These are phyloP conservation scores for Wickerhamiella siamensis DNA, from an alignment of 805 yeast species.

Conservation along the genomic window DNA sequence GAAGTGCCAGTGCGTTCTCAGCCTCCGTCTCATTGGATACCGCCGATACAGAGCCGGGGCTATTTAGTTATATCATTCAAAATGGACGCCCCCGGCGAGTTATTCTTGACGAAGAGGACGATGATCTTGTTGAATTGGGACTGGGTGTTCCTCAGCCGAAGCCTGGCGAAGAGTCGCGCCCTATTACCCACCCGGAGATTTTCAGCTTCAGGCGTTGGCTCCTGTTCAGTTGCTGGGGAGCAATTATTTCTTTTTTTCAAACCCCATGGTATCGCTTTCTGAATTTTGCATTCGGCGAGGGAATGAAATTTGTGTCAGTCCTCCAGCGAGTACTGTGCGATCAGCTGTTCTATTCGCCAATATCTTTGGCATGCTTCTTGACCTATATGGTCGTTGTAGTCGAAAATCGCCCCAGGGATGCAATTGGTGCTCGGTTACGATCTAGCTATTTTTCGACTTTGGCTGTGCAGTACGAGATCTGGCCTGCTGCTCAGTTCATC, in stretches of 20 bases:
- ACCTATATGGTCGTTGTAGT: conserved; percentile 69
- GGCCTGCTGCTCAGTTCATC: conserved; percentile 77
- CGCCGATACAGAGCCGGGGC: conserved; percentile 4
- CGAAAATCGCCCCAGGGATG: conserved; percentile 56
- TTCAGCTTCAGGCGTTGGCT: conserved; percentile 59
- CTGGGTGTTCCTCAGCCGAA: conserved; percentile 11
- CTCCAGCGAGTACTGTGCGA: conserved; percentile 79
- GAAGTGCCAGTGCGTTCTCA: conserved; percentile 25
- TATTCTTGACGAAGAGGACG: conserved; percentile 22
- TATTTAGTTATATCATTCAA: conserved; percentile 21
- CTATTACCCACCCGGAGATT: conserved; percentile 16
- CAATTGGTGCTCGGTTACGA: conserved; percentile 48
- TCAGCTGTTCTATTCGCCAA: conserved; percentile 79
- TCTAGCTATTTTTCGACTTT: conserved; percentile 49
- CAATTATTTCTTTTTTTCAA: conserved; percentile 66
- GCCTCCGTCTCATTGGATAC: neutral
- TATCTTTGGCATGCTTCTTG: conserved; percentile 67
- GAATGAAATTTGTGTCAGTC: conserved; percentile 61
- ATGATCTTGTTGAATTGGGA: conserved; percentile 19
- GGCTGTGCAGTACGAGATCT: conserved; percentile 63
- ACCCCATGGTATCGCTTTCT: conserved; percentile 79
- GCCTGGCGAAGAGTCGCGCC: conserved; percentile 4
- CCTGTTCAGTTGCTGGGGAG: conserved; percentile 81
- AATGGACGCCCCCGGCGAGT: conserved; percentile 23
- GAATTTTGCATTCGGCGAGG: conserved; percentile 61